phyloP scores from a whole-genome alignment of 192 early-diverging fungal species.

The Lunasporangiospora selenospora region DNA sequence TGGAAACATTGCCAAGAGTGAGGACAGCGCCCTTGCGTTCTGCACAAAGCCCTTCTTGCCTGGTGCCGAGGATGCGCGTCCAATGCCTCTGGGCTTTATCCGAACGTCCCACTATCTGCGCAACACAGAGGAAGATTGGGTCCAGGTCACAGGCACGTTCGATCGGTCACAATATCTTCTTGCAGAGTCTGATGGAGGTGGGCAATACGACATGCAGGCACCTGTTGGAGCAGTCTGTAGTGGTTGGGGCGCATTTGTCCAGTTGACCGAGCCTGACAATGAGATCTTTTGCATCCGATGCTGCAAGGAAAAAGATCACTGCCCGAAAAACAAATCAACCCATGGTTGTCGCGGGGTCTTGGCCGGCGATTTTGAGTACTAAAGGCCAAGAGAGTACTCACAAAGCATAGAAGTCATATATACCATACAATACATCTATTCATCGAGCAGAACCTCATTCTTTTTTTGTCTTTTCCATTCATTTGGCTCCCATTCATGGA shows the following conservation, averaged over 20 bases:
- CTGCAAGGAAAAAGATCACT: conserved; percentile 11
- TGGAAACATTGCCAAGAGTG: conserved; percentile 37
- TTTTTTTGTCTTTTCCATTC: too few species aligned
- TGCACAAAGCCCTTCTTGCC: conserved; percentile 44
- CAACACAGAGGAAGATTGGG: conserved; percentile 23
- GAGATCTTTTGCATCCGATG: conserved; percentile 46
- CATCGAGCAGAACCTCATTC: too few species aligned
- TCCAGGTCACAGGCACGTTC: conserved; percentile 48
- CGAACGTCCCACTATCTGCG: conserved; percentile 47
- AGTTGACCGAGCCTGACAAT: conserved; percentile 41
- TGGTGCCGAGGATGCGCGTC: conserved; percentile 31
- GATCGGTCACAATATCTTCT: conserved; percentile 32
- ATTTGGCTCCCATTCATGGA: too few species aligned
- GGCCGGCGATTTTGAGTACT: not conserved
- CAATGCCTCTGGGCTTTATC: conserved; percentile 41
- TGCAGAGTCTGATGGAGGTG: conserved; percentile 24
- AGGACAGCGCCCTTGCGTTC: conserved; percentile 42
- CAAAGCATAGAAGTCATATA: conserved; percentile 9
- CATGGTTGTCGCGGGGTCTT: not conserved
- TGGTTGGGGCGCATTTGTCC: conserved; percentile 38
- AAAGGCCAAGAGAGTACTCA: conserved; percentile 24
- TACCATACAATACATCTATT: not conserved
- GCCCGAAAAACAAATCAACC: not conserved
- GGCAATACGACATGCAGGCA: conserved; percentile 44
- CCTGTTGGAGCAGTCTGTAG: conserved; percentile 44